Evolutionary conservation across 257 asterid genomes (phyloP).

Genomic region (Nicotiana tabacum): DNA sequence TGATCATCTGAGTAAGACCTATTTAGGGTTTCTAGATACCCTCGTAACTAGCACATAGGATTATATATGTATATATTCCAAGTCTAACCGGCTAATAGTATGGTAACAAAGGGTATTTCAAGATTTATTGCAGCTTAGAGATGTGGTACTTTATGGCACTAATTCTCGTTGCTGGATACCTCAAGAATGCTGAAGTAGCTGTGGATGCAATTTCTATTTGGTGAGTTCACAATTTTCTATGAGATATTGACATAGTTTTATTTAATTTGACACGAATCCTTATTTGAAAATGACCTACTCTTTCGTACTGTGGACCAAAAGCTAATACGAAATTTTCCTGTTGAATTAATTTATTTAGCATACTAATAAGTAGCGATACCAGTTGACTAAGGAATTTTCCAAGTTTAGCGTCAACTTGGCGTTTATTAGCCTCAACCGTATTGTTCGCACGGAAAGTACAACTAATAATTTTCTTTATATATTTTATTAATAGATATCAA

Average conservation of each 20-base stretch:
- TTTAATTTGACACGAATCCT: background rate
- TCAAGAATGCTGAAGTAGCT: conserved; percentile 46
- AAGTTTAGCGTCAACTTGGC: background rate
- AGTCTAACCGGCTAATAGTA: background rate
- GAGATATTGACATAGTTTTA: background rate
- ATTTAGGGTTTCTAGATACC: background rate
- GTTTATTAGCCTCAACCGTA: background rate
- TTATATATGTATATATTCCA: background rate
- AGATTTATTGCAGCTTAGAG: conserved; percentile 36
- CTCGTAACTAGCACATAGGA: background rate
- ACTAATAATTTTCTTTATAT: background rate
- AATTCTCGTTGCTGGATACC: conserved; percentile 43
- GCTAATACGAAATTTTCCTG: background rate
- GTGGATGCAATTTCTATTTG: conserved; percentile 52
- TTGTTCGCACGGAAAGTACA: background rate
- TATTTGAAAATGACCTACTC: too few species aligned
- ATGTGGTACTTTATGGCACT: conserved; percentile 35
- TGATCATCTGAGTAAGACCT: background rate
- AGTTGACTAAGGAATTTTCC: background rate
- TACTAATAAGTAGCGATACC: background rate
- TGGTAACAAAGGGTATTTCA: background rate
- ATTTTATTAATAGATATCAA: too few species aligned
- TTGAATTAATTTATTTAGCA: background rate
- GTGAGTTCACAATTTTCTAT: conserved; percentile 21
- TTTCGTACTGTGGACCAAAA: background rate